A percentile compares a stretch with the other conserved stretches of the same genome.
Evolutionary conservation across 2,329 filamentous ascomycete genomes (phyloP).

Genomic region (Nemania sp.): DNA sequence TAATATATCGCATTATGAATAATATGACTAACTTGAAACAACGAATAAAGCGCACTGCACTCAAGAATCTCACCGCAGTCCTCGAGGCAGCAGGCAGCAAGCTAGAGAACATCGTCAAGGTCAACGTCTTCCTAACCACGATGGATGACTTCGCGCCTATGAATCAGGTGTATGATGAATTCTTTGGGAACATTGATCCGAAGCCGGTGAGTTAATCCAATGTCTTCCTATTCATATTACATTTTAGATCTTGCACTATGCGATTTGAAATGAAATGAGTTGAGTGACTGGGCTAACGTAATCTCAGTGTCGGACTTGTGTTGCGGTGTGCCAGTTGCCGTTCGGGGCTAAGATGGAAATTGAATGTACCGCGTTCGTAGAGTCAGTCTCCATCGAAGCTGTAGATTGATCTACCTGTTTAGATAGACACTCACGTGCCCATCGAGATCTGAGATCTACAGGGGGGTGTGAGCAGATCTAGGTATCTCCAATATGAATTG

Average conservation of each 20-base stretch:
- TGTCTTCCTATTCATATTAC: background rate
- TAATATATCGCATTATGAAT: background rate
- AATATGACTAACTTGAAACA: constrained; percentile 20
- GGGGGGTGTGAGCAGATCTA: background rate
- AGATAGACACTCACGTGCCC: background rate
- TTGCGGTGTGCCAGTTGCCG: constrained; percentile 79
- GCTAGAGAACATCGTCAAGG: constrained; percentile 72
- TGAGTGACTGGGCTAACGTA: constrained; percentile 13
- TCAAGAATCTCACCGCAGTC: constrained; percentile 69
- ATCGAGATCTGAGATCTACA: background rate
- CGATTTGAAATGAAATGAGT: background rate
- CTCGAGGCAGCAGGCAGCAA: constrained; percentile 70
- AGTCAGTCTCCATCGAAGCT: constrained; percentile 36
- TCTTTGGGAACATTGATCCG: constrained; percentile 56
- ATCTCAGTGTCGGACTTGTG: constrained; percentile 69
- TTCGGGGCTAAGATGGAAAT: constrained; percentile 80
- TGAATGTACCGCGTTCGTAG: constrained; percentile 71
- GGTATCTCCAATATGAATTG: background rate
- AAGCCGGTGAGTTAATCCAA: constrained; percentile 61
- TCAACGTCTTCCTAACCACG: constrained; percentile 73
- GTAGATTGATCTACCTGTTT: constrained; percentile 10
- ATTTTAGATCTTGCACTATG: background rate
- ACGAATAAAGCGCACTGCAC: constrained; percentile 63
- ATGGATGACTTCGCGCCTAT: constrained; percentile 74
- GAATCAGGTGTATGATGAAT: constrained; percentile 67